These are phyloP conservation scores for Luvunga scandens DNA, from an alignment of 345 rosid genomes.

Conservation along the genomic window DNA sequence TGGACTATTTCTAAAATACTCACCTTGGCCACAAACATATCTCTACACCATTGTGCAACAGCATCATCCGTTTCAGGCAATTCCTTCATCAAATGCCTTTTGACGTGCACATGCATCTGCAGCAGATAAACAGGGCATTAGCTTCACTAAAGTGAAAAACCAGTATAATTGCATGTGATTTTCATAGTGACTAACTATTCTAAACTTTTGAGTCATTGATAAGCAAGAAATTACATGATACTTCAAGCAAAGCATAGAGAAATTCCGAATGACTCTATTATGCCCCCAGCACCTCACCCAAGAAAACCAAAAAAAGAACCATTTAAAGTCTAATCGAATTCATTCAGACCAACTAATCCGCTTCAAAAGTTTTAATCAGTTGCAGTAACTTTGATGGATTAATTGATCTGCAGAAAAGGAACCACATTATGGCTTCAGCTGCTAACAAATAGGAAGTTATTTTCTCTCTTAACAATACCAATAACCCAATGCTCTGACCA, in stretches of 20 bases:
- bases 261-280: neutral
- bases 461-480: neutral
- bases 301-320: neutral
- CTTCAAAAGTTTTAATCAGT: too few relatives aligned
- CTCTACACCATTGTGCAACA: conserved; percentile 95
- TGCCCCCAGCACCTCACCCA: neutral
- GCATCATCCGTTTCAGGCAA: conserved; percentile 86
- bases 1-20: conserved; percentile 7
- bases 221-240: neutral
- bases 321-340: neutral
- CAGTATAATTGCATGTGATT: neutral
- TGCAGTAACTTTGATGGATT: neutral
- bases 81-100: conserved; percentile 74
- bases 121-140: conserved; percentile 21
- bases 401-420: neutral
- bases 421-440: neutral
- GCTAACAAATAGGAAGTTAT: neutral
- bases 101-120: conserved; percentile 80
- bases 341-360: too few relatives aligned
- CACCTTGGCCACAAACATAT: conserved; percentile 82
- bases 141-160: conserved; percentile 3
- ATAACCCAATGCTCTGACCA: neutral
- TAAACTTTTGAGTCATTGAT: neutral
- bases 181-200: too few relatives aligned
- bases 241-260: neutral